A percentile compares a stretch with the other conserved stretches of the same genome.
Evolutionary conservation across 257 asterid genomes (phyloP).

Genomic region (Solanum virginianum): DNA sequence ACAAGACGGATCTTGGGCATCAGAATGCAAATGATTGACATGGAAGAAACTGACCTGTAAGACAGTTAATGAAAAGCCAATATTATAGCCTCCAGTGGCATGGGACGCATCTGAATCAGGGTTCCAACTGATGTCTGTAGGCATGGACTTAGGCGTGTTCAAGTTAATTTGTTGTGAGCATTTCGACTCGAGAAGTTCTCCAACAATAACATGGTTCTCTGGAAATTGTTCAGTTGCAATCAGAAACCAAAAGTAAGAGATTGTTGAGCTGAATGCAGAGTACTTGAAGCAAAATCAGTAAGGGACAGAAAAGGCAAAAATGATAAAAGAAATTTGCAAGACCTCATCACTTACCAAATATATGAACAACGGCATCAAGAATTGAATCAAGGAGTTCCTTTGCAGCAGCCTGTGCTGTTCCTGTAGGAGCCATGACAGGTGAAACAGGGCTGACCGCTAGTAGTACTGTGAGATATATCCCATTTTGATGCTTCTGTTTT

Average conservation of each 20-base stretch:
- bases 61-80: conserved; percentile 85
- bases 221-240: conserved; percentile 16
- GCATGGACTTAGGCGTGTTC: conserved; percentile 78
- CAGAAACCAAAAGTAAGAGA: neutral
- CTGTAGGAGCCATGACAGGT: conserved; percentile 81
- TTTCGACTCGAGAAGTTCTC: conserved; percentile 92
- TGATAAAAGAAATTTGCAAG: conserved; percentile 5
- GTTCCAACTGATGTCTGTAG: conserved; percentile 68
- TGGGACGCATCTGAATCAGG: conserved; percentile 67
- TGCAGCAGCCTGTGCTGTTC: conserved; percentile 83
- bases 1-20: neutral
- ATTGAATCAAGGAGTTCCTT: conserved; percentile 83
- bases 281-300: conserved; percentile 3
- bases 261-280: neutral
- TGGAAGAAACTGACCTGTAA: conserved; percentile 51
- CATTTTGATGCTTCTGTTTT: conserved; percentile 69
- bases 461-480: conserved; percentile 49
- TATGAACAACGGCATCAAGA: conserved; percentile 65
- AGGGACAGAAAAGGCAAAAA: conserved; percentile 1
- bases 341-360: conserved; percentile 54
- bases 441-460: conserved; percentile 91
- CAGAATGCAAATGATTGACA: conserved; percentile 7
- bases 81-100: conserved; percentile 91
- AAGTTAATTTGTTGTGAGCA: conserved; percentile 74
- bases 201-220: conserved; percentile 98